Base-by-base conservation (phyloP, 177 flowering plant genomes). In the Vitis hybrid region DNA sequence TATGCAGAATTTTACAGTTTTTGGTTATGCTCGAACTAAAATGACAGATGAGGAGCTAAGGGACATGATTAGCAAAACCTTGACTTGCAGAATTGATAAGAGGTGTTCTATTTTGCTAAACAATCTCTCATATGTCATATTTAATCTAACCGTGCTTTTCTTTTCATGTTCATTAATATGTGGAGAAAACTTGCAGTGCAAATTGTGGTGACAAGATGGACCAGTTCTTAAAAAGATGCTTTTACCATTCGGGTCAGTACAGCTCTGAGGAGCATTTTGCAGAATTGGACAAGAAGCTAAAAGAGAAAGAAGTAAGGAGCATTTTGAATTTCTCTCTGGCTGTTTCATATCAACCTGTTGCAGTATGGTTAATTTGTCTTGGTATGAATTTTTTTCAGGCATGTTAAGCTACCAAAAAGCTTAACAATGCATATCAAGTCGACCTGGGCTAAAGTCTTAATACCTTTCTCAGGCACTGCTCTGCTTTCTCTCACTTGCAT, bases 1-100 rank as follows among this genome's bases (percentile, higher is more conserved):
- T 60, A 4, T 78, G 74, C 87, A 94, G 98, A 80, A 94, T 73
- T 88, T 94, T 71, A 77, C 78, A 1, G 71, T 92, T 54, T 92
- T 89, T 76, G 98, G 98, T 14, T 94, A 87, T 85, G 88, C 98
- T 65, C 84, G 98, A 60, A 90, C 87, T 50, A 87, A 87, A 67
- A 73, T 94, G 90, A 89, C 87, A 13, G 93, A 92, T 77, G 95
- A 81, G 50, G 92, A 94, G 66, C 83, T 94, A 38, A 77, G 98
- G 73, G 77, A 77, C 70, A 86, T 86, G 87, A 84, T 92, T 67
- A 84, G 93, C 78, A 71, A 38, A 73, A 94, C 97, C 4, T 75
- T 94, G 51, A 94, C 98, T 56, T 94, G 98, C 82, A 85, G 98
- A 73, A 89, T 94, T 77, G 94, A 94, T 78, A 79, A 87, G 80